Evolutionary conservation across 768 basidiomycete genomes (phyloP), one percentile per base, ranked within the genome.

Genomic region (Mycena kentingensis): DNA sequence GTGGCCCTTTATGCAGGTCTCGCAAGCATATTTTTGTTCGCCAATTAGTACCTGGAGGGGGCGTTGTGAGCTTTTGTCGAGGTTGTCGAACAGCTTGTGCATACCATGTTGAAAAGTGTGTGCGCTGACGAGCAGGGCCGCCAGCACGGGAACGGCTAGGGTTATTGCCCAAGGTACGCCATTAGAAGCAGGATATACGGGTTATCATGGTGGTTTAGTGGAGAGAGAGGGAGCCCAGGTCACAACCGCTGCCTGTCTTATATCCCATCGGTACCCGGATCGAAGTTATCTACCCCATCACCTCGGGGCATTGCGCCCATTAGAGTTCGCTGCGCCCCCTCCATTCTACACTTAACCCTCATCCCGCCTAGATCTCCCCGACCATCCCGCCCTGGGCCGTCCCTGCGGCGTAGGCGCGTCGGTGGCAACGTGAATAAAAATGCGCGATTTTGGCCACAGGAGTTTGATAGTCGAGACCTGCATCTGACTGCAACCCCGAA

Each of bases 1-100:
- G 71, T 96, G 93, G 16, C 93, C 93, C 73, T 93, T 93, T 71
- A 94, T 94, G 74, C 93, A 96, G 60, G 90, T 88, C 75, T 90
- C 90, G 70, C 88, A 91, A 58, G 88, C 88, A 67, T 88, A 91
- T 76, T 90, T 91, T 73, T 84, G 87, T 67, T 77, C 78, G 66
- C 79, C 82, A 67, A 90, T 77, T 64, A 88, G 77, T 63, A 85
- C 82, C 87, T 88, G 63, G n/a, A n/a, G n/a, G n/a, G n/a, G 35
- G 19, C 27, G 27, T 32, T 21, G 26, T 62, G 27, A 59, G 58
- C 49, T 2, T 4, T 3, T 28, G 1, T 18, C 15, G n/a, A n/a
- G n/a, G n/a, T 8, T 19, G 41, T 10, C 22, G 12, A 25, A 42
- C 11, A 11, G 5, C 22, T 24, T 32, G 41, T 24, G 13, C 37